Conservation (phyloP, 1,284 basidiomycete species). For the Apiotrichum domesticum region DNA sequence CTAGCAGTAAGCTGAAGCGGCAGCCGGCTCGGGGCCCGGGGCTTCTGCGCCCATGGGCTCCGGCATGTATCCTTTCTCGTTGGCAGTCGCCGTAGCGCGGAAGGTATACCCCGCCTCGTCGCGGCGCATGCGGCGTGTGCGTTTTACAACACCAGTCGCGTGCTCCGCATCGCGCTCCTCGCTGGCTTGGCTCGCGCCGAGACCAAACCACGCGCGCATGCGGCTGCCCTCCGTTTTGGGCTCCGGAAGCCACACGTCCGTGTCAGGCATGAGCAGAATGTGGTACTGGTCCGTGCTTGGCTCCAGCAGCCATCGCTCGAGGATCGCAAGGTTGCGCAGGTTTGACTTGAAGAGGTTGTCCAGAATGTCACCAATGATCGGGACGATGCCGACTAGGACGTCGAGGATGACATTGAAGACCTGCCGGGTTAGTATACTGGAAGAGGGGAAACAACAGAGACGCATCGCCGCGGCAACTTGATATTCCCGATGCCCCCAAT, state of each 20-base stretch:
- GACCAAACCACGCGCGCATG: slow-evolving; percentile 15
- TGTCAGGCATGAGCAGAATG: slow-evolving; percentile 46
- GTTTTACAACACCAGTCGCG: slow-evolving; percentile 26
- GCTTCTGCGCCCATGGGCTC: too few species aligned
- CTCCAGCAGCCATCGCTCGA: slow-evolving; percentile 41
- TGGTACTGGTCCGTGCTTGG: slow-evolving; percentile 28
- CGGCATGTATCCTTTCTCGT: not conserved
- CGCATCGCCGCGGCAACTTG: too few species aligned
- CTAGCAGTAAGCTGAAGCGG: too few species aligned
- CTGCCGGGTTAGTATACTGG: slow-evolving; percentile 13
- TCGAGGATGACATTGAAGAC: slow-evolving; percentile 40
- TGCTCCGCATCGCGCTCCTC: slow-evolving; percentile 27
- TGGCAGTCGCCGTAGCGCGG: not conserved
- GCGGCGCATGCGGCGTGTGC: slow-evolving; percentile 39
- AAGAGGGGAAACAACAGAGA: too few species aligned
- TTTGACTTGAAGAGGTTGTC: slow-evolving; percentile 49
- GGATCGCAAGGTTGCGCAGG: slow-evolving; percentile 41
- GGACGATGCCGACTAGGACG: slow-evolving; percentile 42
- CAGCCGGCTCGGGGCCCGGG: too few species aligned
- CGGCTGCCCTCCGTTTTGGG: slow-evolving; percentile 11
- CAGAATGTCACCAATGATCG: slow-evolving; percentile 43
- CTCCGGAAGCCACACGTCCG: slow-evolving; percentile 36
- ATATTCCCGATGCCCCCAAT: too few species aligned
- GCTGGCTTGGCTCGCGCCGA: slow-evolving; percentile 7
- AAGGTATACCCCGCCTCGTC: slow-evolving; percentile 30